phyloP scores from a whole-genome alignment of 345 rosid species.

The Xanthoceras sorbifolium region DNA sequence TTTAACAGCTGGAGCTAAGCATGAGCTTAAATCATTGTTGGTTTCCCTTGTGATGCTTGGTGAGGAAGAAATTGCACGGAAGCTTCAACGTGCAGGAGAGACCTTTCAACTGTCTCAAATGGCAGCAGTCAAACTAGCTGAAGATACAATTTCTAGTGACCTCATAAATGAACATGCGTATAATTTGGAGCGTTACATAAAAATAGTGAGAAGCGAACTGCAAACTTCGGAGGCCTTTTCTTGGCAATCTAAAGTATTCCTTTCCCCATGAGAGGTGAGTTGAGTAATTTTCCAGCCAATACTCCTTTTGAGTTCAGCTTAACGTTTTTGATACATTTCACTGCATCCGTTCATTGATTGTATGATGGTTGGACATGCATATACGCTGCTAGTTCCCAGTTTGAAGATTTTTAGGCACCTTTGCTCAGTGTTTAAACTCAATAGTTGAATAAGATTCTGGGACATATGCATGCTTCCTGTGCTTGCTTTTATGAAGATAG shows the following conservation, averaged over 20 bases:
- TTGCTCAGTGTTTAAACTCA: background rate
- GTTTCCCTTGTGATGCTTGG: constrained; percentile 73
- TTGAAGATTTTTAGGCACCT: too few species aligned
- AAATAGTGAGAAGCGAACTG: constrained; percentile 41
- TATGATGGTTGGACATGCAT: background rate
- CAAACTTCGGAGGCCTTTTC: constrained; percentile 54
- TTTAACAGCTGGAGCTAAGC: constrained; percentile 61
- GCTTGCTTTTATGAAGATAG: background rate
- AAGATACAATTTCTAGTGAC: constrained; percentile 59
- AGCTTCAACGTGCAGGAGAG: constrained; percentile 70
- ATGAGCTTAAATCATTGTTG: constrained; percentile 80
- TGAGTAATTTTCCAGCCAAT: background rate
- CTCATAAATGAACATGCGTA: constrained; percentile 57
- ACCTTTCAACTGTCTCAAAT: constrained; percentile 72
- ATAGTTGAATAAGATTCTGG: background rate
- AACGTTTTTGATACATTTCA: too few species aligned
- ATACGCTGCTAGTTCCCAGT: too few species aligned
- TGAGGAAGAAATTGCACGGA: constrained; percentile 62
- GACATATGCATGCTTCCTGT: background rate
- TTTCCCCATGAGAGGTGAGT: constrained; percentile 47
- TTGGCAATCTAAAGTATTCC: constrained; percentile 74
- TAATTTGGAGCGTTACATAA: constrained; percentile 54
- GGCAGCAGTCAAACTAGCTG: constrained; percentile 82
- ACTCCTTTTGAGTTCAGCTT: background rate
- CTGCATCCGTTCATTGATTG: background rate